Conservation (phyloP, 257 asterid species). For the Solanum sejunctum region DNA sequence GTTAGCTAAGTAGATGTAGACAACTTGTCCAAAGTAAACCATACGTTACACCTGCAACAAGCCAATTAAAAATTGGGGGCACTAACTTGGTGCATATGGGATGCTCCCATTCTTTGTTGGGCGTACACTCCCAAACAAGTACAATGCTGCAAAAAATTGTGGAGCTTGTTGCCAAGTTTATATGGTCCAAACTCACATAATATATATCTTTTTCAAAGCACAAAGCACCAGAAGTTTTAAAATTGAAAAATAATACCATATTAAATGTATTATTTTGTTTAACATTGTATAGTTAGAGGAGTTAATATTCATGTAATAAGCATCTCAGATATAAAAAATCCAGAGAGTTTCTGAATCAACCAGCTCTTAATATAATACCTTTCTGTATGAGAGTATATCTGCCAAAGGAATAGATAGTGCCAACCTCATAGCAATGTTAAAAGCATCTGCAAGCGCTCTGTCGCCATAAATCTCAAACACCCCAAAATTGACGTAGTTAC, state of each 20-base stretch:
- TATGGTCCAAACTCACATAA: neutral
- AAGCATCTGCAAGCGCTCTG: constrained; percentile 96
- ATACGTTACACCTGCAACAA: neutral
- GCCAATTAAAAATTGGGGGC: neutral
- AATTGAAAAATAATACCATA: neutral
- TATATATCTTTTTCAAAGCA: neutral
- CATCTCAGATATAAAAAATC: neutral
- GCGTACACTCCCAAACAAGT: neutral
- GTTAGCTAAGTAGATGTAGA: neutral
- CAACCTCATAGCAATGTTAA: constrained; percentile 84
- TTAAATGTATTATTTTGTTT: neutral
- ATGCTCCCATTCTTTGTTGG: neutral
- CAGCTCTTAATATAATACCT: constrained; percentile 30
- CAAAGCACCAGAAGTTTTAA: neutral
- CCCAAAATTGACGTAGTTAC: constrained; percentile 95
- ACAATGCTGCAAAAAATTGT: neutral
- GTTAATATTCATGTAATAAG: neutral
- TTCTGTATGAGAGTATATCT: constrained; percentile 89
- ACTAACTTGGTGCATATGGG: neutral
- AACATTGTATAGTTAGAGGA: neutral
- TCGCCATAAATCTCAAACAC: constrained; percentile 98
- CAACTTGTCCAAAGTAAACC: neutral
- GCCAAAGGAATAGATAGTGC: constrained; percentile 69
- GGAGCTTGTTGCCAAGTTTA: neutral
- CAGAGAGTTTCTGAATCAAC: neutral